Evolutionary conservation across 768 basidiomycete genomes (phyloP).

Genomic region (Termitomyces sp.): DNA sequence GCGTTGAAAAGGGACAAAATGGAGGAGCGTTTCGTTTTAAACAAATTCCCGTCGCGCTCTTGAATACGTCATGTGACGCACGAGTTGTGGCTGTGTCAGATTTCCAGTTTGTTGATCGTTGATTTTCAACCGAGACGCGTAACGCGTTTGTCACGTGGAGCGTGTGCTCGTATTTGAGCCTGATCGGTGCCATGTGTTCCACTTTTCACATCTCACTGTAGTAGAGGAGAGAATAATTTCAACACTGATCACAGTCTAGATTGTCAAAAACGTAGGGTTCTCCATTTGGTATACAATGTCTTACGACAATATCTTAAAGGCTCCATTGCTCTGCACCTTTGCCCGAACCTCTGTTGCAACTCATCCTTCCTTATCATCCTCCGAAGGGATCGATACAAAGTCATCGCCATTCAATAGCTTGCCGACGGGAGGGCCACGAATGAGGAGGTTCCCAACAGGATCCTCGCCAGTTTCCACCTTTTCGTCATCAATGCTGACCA

Average conservation of each 20-base stretch:
- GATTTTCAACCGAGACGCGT: constrained; percentile 8
- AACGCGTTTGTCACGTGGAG: constrained; percentile 19
- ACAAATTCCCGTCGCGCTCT: constrained; percentile 10
- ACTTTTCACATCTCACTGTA: too few relatives aligned
- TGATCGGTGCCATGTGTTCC: too few relatives aligned
- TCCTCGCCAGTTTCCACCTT: constrained; percentile 62
- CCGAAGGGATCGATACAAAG: constrained; percentile 30
- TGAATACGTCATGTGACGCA: constrained; percentile 19
- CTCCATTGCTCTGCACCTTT: constrained; percentile 61
- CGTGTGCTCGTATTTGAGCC: constrained; percentile 6
- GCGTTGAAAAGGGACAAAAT: constrained; percentile 17
- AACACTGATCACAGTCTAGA: neutral
- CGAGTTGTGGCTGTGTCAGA: constrained; percentile 35
- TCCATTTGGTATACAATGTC: neutral
- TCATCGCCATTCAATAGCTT: constrained; percentile 40
- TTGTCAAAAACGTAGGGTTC: neutral
- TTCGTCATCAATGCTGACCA: constrained; percentile 65
- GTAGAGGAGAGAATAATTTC: neutral
- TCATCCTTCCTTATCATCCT: constrained; percentile 40
- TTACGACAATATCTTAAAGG: constrained; percentile 42
- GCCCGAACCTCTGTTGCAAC: constrained; percentile 38
- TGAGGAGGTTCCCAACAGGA: constrained; percentile 55
- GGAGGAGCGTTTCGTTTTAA: constrained; percentile 25
- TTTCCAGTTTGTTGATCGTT: constrained; percentile 37
- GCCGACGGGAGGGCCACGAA: constrained; percentile 76